These are phyloP conservation scores for Leptodontidium sp. DNA, from an alignment of 2,329 filamentous ascomycete species.

Conservation along the genomic window DNA sequence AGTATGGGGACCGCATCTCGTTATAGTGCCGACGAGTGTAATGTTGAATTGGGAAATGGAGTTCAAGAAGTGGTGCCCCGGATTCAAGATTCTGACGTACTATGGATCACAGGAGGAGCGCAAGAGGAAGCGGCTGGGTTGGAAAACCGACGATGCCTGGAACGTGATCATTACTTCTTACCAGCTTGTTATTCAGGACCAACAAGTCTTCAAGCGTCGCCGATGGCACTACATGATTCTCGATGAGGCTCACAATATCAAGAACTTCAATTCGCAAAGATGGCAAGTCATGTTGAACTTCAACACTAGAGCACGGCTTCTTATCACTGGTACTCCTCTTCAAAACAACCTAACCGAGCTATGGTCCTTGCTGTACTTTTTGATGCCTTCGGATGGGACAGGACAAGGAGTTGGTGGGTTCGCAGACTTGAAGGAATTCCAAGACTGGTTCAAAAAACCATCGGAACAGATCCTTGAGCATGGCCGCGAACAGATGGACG, in stretches of 20 bases:
- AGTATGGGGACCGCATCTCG: conserved; percentile 94
- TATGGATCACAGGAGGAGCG: conserved; percentile 95
- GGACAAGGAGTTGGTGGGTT: conserved; percentile 87
- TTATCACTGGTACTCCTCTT: conserved; percentile 92
- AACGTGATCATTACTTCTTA: conserved; percentile 99
- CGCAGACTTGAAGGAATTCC: conserved; percentile 93
- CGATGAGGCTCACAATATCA: conserved; percentile 99
- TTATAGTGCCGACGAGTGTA: conserved; percentile 96
- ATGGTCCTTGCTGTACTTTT: conserved; percentile 95
- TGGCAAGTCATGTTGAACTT: conserved; percentile 97
- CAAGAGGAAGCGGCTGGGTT: conserved; percentile 88
- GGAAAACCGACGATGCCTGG: conserved; percentile 93
- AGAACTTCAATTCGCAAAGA: conserved; percentile 97
- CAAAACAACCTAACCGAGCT: conserved; percentile 97
- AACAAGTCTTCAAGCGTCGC: conserved; percentile 90
- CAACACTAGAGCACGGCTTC: conserved; percentile 84
- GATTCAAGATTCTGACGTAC: conserved; percentile 97
- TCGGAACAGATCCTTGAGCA: conserved; percentile 97
- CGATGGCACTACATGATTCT: conserved; percentile 98
- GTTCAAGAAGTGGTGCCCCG: conserved; percentile 98
- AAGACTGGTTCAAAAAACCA: conserved; percentile 93
- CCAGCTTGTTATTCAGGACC: conserved; percentile 92
- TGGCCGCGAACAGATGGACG: conserved; percentile 91
- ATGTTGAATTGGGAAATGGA: conserved; percentile 99
- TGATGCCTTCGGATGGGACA: conserved; percentile 83